phyloP scores from a whole-genome alignment of 2,329 filamentous ascomycete species.

The Trichoderma gracile region DNA sequence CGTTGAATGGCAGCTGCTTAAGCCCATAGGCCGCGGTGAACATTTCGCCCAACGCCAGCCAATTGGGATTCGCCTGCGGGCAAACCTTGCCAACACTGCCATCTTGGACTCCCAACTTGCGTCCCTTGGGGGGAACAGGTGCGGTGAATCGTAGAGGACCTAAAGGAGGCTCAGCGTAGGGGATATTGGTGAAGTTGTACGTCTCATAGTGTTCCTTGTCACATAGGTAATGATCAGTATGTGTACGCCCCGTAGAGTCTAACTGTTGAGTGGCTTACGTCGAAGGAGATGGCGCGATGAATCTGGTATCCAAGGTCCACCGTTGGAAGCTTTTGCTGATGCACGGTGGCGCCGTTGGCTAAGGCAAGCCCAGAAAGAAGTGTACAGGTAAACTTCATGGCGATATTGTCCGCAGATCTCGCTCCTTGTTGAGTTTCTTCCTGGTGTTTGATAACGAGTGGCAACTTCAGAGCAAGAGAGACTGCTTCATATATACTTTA shows the following conservation, averaged over 20 bases:
- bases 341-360: neutral
- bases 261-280: neutral
- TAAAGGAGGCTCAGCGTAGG: constrained; percentile 19
- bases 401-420: too few relatives aligned
- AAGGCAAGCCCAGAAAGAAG: neutral
- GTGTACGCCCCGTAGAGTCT: too few relatives aligned
- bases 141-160: constrained; percentile 6
- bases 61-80: constrained; percentile 11
- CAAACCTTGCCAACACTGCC: constrained; percentile 24
- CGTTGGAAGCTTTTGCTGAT: neutral
- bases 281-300: constrained; percentile 22
- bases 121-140: constrained; percentile 7
- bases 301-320: constrained; percentile 24
- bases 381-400: neutral
- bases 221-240: neutral
- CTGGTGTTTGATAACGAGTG: neutral
- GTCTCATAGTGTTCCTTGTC: constrained; percentile 6
- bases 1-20: constrained; percentile 11
- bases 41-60: constrained; percentile 1
- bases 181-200: constrained; percentile 24
- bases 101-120: constrained; percentile 16
- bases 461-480: too few relatives aligned
- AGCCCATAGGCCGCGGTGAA: constrained; percentile 9
- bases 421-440: neutral
- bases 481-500: neutral